A percentile compares a stretch with the other conserved stretches of the same genome.
Evolutionary conservation across 805 yeast species (phyloP).

Genomic region (Yarrowia osloensis): DNA sequence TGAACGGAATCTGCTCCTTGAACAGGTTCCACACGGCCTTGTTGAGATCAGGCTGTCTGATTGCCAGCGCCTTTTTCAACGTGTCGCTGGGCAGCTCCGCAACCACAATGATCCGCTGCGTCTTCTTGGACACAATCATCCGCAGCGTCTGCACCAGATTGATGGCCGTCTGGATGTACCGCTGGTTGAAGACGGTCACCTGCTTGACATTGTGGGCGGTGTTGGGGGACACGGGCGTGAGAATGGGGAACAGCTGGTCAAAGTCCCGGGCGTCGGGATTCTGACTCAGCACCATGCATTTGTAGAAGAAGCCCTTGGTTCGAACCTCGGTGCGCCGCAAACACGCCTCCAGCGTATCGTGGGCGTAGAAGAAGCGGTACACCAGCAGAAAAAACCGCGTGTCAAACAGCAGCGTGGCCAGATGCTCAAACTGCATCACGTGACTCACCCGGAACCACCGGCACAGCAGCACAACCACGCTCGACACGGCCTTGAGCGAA

Average conservation of each 20-base stretch:
- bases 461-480: conserved; percentile 54
- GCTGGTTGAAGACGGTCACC: conserved; percentile 31
- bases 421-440: conserved; percentile 73
- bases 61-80: conserved; percentile 56
- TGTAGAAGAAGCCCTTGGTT: conserved; percentile 21
- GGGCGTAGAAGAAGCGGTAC: conserved; percentile 42
- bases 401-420: conserved; percentile 73
- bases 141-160: conserved; percentile 60
- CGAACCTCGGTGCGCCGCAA: conserved; percentile 30
- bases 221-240: conserved; percentile 23
- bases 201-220: conserved; percentile 18
- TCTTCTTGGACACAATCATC: conserved; percentile 62
- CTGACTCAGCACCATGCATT: background rate
- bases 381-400: conserved; percentile 54
- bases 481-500: conserved; percentile 59
- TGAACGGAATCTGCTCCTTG: conserved; percentile 81
- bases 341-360: conserved; percentile 35
- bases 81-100: conserved; percentile 62
- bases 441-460: conserved; percentile 83
- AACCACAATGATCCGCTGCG: conserved; percentile 69
- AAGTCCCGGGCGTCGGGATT: background rate
- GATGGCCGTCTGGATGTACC: conserved; percentile 41
- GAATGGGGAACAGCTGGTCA: background rate
- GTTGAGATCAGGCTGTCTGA: conserved; percentile 65
- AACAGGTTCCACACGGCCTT: conserved; percentile 70